Evolutionary conservation across 2,329 filamentous ascomycete species (phyloP).

Genomic region (Penicillium sp.): DNA sequence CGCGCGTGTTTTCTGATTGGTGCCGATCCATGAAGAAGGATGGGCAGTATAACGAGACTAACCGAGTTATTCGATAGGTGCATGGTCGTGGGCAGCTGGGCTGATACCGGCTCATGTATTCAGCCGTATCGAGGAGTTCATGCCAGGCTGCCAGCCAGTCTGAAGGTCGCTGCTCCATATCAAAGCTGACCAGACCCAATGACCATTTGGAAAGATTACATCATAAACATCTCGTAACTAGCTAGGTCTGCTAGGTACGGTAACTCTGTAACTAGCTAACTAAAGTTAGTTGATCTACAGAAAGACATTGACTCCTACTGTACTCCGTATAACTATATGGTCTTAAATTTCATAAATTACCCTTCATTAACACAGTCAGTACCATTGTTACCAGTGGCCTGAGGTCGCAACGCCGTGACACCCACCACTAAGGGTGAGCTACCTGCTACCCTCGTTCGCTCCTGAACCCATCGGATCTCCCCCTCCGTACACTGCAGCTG

Average conservation of each 20-base stretch:
- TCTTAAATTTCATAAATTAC: neutral
- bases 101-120: neutral
- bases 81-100: neutral
- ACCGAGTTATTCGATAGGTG: neutral
- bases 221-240: neutral
- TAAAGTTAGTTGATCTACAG: no score
- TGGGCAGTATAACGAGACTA: neutral
- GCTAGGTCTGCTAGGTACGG: no score
- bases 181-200: neutral
- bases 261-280: no score
- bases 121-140: neutral
- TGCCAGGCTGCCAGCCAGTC: neutral
- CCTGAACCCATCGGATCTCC: neutral
- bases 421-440: no score
- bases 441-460: neutral
- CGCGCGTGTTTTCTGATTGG: neutral
- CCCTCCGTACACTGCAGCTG: neutral
- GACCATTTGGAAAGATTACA: neutral
- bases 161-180: neutral
- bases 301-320: neutral
- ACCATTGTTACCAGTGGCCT: no score
- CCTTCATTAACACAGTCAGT: neutral
- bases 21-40: neutral
- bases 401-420: no score
- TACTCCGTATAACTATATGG: no score